Evolutionary conservation across 108 stramenopile species (phyloP).

Genomic region (Skeletonema tropicum): DNA sequence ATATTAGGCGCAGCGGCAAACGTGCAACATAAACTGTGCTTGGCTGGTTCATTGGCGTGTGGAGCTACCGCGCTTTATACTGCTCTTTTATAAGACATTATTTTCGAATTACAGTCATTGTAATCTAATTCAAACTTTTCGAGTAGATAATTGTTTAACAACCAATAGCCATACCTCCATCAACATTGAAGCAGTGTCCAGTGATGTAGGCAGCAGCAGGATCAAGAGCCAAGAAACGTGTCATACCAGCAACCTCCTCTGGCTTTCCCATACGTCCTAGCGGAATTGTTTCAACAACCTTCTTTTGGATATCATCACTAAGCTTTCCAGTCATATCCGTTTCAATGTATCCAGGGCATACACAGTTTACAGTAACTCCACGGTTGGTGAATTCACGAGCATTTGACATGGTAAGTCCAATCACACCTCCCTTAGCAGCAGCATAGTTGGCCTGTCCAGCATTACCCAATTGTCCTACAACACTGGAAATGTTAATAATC

Average conservation of each 20-base stretch:
- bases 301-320: conserved; percentile 49
- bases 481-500: conserved; percentile 95
- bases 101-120: not conserved
- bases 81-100: conserved; percentile 13
- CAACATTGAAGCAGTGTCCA: conserved; percentile 94
- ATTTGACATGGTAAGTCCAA: conserved; percentile 87
- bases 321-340: conserved; percentile 88
- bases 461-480: conserved; percentile 98
- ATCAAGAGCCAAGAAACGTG: conserved; percentile 89
- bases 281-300: conserved; percentile 79
- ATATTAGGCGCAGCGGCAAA: conserved; percentile 27
- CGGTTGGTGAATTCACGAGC: conserved; percentile 90
- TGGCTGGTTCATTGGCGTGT: conserved; percentile 48
- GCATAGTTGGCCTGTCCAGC: conserved; percentile 96
- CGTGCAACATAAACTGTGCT: conserved; percentile 49
- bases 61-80: conserved; percentile 33
- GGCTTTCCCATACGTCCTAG: conserved; percentile 89
- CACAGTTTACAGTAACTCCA: conserved; percentile 81
- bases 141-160: conserved; percentile 48
- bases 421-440: conserved; percentile 93
- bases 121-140: conserved; percentile 7
- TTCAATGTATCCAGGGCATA: conserved; percentile 92
- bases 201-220: conserved; percentile 91
- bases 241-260: conserved; percentile 90
- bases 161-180: conserved; percentile 97